Conservation (phyloP, 371 early-diverging fungal species). For the Blyttiomyces sp. region DNA sequence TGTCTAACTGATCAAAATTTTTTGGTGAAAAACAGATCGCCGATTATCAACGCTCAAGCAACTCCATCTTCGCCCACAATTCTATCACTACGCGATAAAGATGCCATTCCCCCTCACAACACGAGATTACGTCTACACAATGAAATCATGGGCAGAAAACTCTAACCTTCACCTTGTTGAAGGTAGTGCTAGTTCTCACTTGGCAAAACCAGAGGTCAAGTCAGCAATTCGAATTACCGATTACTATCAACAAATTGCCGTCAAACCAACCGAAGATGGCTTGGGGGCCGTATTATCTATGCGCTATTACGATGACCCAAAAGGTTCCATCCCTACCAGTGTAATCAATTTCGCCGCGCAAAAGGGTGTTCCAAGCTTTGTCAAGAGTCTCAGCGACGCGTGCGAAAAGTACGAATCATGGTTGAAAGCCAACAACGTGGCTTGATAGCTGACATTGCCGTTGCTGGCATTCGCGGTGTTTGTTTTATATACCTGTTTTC, state of each 20-base stretch:
- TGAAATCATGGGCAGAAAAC: slow-evolving; percentile 4
- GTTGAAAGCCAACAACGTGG: too few species aligned
- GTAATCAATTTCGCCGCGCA: slow-evolving; percentile 14
- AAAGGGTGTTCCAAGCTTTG: slow-evolving; percentile 17
- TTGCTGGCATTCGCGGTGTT: too few species aligned
- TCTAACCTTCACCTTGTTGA: not conserved
- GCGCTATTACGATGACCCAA: slow-evolving; percentile 19
- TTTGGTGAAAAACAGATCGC: not conserved
- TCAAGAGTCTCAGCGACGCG: slow-evolving; percentile 2
- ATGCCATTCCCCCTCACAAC: slow-evolving; percentile 17
- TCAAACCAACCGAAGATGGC: not conserved
- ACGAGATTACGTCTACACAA: slow-evolving; percentile 16
- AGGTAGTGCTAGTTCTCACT: not conserved
- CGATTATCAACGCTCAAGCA: not conserved
- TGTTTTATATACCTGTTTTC: too few species aligned
- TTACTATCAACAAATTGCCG: slow-evolving; percentile 18
- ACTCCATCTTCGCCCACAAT: not conserved
- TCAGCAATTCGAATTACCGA: slow-evolving; percentile 7
- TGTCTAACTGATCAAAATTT: too few species aligned
- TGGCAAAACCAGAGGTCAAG: not conserved
- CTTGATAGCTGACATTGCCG: too few species aligned
- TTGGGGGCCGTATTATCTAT: not conserved
- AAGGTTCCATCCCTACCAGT: slow-evolving; percentile 4
- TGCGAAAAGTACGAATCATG: slow-evolving; percentile 8
- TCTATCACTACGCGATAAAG: slow-evolving; percentile 16